Evolutionary conservation across 108 stramenopile genomes (phyloP).

Genomic region (Stephanodiscus triporus): DNA sequence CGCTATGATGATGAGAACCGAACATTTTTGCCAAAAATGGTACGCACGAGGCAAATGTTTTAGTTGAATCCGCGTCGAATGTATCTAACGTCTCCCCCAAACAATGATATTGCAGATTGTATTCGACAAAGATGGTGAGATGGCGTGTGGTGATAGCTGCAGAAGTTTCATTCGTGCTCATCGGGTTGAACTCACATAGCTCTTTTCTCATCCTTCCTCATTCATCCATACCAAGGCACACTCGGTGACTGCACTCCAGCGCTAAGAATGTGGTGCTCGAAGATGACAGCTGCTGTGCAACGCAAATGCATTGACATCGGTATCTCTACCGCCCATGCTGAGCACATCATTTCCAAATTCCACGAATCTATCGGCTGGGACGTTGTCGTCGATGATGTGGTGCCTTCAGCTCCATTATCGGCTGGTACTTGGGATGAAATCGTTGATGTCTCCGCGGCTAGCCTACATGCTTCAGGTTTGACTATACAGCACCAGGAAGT

Average conservation of each 20-base stretch:
- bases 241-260: conserved; percentile 53
- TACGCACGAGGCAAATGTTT: background rate
- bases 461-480: conserved; percentile 20
- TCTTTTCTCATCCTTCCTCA: background rate
- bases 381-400: conserved; percentile 24
- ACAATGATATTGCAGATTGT: conserved; percentile 44
- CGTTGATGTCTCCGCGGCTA: conserved; percentile 18
- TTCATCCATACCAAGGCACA: conserved; percentile 20
- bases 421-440: conserved; percentile 59
- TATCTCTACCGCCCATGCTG: conserved; percentile 4
- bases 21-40: background rate
- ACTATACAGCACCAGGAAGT: conserved; percentile 24
- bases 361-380: conserved; percentile 58
- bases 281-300: conserved; percentile 42
- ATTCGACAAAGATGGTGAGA: conserved; percentile 63
- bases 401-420: conserved; percentile 54
- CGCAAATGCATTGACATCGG: conserved; percentile 7
- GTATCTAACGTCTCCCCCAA: background rate
- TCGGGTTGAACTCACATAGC: background rate
- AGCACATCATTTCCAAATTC: conserved; percentile 32
- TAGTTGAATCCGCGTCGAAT: background rate
- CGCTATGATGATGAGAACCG: background rate
- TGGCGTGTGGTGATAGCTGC: background rate
- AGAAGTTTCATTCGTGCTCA: no score
- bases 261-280: conserved; percentile 38